Evolutionary conservation across 2,329 filamentous ascomycete genomes (phyloP).

Genomic region (Penicillium sp.): DNA sequence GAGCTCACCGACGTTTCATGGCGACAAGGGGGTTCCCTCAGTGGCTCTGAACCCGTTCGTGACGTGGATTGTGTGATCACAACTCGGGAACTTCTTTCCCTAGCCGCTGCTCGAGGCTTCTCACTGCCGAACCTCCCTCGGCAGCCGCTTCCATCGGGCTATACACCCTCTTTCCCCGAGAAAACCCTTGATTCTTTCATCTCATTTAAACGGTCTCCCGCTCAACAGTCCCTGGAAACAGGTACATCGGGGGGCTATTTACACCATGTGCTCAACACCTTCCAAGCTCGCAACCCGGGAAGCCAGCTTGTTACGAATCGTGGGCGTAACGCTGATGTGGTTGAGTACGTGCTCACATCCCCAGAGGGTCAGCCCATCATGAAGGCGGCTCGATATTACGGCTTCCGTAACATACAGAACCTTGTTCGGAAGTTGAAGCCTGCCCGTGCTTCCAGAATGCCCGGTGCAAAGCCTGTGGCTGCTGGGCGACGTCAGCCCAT

Average conservation of each 20-base stretch:
- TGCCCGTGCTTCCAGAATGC: slow-evolving; percentile 71
- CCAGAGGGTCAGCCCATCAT: slow-evolving; percentile 60
- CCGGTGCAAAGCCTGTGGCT: slow-evolving; percentile 62
- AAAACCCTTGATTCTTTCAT: slow-evolving; percentile 67
- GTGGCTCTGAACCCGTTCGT: slow-evolving; percentile 57
- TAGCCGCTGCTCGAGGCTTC: slow-evolving; percentile 76
- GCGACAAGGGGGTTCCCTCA: slow-evolving; percentile 39
- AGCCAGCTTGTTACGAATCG: slow-evolving; percentile 68
- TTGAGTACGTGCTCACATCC: slow-evolving; percentile 73
- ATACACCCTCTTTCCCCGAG: slow-evolving; percentile 68
- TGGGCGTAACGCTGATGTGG: slow-evolving; percentile 86
- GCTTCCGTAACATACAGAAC: slow-evolving; percentile 98
- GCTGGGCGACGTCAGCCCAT: slow-evolving; percentile 31
- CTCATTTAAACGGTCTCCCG: slow-evolving; percentile 55
- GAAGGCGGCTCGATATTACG: slow-evolving; percentile 87
- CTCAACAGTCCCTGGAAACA: slow-evolving; percentile 51
- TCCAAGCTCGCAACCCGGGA: slow-evolving; percentile 68
- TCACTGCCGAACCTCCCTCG: slow-evolving; percentile 71
- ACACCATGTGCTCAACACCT: slow-evolving; percentile 75
- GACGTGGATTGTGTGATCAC: slow-evolving; percentile 99
- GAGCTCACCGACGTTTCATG: slow-evolving; percentile 83
- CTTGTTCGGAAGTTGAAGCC: slow-evolving; percentile 90
- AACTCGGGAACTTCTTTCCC: slow-evolving; percentile 86
- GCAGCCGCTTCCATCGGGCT: slow-evolving; percentile 49
- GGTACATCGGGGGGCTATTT: slow-evolving; percentile 89